These are phyloP conservation scores for Cyberlindnera saturnus DNA, from an alignment of 805 yeast species.

Conservation along the genomic window DNA sequence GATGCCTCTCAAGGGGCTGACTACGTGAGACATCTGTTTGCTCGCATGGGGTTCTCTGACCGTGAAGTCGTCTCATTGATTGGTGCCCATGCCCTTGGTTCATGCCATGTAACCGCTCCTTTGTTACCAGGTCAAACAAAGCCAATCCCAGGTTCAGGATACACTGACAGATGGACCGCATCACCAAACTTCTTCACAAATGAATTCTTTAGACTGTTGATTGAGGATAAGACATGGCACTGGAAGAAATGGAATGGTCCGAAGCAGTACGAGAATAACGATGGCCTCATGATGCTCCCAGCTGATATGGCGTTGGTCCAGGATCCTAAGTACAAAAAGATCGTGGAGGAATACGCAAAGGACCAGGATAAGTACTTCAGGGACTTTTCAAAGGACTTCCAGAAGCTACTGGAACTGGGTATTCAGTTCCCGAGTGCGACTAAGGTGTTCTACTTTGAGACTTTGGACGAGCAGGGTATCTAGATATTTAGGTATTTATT, in stretches of 20 bases:
- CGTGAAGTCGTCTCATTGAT: slow-evolving; percentile 67
- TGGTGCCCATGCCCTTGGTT: slow-evolving; percentile 75
- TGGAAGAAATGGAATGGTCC: slow-evolving; percentile 56
- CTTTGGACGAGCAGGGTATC: slow-evolving; percentile 57
- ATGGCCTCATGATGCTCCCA: slow-evolving; percentile 80
- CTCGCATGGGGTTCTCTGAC: slow-evolving; percentile 61
- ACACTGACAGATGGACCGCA: slow-evolving; percentile 88
- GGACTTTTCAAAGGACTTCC: slow-evolving; percentile 64
- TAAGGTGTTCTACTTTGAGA: slow-evolving; percentile 46
- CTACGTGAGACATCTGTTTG: slow-evolving; percentile 60
- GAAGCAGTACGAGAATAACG: slow-evolving; percentile 52
- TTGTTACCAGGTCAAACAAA: slow-evolving; percentile 16
- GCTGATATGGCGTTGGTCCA: slow-evolving; percentile 68
- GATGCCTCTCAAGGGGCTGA: slow-evolving; percentile 59
- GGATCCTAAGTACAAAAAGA: slow-evolving; percentile 51
- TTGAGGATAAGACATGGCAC: slow-evolving; percentile 45
- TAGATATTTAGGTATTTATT: not conserved
- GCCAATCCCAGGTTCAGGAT: slow-evolving; percentile 52
- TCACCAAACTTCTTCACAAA: slow-evolving; percentile 70
- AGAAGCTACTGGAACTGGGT: slow-evolving; percentile 72
- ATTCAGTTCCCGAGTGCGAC: slow-evolving; percentile 44
- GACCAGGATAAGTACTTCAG: slow-evolving; percentile 56
- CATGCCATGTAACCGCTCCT: slow-evolving; percentile 52
- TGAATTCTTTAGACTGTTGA: slow-evolving; percentile 58
- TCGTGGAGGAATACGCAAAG: slow-evolving; percentile 63